These are phyloP conservation scores for Oryza brachyantha DNA, from an alignment of 176 grass and related monocot genomes.

Conservation along the genomic window DNA sequence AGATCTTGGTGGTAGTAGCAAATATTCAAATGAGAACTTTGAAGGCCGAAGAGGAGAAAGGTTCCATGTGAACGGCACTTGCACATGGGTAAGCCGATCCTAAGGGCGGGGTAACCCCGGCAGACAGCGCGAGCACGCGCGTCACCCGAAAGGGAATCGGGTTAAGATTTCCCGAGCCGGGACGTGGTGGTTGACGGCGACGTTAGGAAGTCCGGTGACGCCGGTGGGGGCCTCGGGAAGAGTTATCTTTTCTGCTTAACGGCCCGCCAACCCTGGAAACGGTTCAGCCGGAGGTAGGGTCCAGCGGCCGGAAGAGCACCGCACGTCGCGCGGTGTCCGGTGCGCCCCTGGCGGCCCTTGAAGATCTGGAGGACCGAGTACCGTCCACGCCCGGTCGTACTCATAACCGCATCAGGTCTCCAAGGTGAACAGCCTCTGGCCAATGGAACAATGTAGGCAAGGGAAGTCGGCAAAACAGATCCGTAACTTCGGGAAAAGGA, in stretches of 20 bases:
- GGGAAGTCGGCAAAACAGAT: slow-evolving; percentile 82
- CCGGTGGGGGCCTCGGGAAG: slow-evolving; percentile 60
- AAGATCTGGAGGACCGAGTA: slow-evolving; percentile 42
- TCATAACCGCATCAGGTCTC: slow-evolving; percentile 88
- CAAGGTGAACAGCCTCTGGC: slow-evolving; percentile 66
- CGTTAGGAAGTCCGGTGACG: slow-evolving; percentile 60
- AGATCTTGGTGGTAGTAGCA: slow-evolving; percentile 33
- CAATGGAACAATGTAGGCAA: slow-evolving; percentile 76
- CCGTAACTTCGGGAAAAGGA: slow-evolving; percentile 80
- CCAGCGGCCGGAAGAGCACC: slow-evolving; percentile 59
- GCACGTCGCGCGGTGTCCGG: slow-evolving; percentile 58
- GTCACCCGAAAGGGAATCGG: slow-evolving; percentile 45
- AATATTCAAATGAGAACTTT: slow-evolving; percentile 71
- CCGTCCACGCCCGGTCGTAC: slow-evolving; percentile 52
- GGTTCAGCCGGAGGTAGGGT: slow-evolving; percentile 63
- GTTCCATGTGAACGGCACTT: slow-evolving; percentile 71
- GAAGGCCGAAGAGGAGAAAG: slow-evolving; percentile 66
- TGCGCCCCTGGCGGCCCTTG: slow-evolving; percentile 56
- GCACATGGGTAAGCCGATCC: slow-evolving; percentile 63
- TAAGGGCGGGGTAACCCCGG: slow-evolving; percentile 48
- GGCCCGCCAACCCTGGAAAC: slow-evolving; percentile 57
- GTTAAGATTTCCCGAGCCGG: slow-evolving; percentile 53
- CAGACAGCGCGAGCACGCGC: slow-evolving; percentile 32
- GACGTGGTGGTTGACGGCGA: slow-evolving; percentile 55
- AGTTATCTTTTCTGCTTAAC: slow-evolving; percentile 86